Base-by-base conservation (phyloP, 2,329 filamentous ascomycete genomes). In the Zymoseptoria tritici region DNA sequence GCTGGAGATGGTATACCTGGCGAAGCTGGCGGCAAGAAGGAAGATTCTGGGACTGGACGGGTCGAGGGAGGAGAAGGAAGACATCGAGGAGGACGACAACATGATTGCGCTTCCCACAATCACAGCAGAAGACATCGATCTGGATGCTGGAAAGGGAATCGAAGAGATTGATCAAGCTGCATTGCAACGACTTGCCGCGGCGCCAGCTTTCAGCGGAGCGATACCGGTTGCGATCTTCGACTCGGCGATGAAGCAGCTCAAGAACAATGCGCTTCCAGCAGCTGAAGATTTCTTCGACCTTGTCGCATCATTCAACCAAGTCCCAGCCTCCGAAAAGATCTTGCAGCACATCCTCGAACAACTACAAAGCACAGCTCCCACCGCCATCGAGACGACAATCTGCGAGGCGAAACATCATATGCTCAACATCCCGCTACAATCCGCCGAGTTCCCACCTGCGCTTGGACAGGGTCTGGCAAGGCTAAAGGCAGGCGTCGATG, bases 151-250 rank as follows among this genome's bases (percentile, higher is more conserved):
- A 64, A 77, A 81, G 71, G 72, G 81, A 73, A 81, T 75, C 57
- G 73, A 76, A 56, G 70, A 75, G 59, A 76, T 81, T 57, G 77
- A 85, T 68, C 65, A 79, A 63, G 74, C 78, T 66, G 79, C 80
- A 57, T 77, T 96, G 64, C 80, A 88, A 69, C 85, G 84, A 62
- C 76, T 89, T 16, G 82, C 83, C 46, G 78, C 81, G 59, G 93
- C 91, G 54, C 91, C 93, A 3, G 91, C 91, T 9, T 81, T 97
- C 64, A 90, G 89, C 61, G 94, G 94, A n/a, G 94, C 91, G 16
- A 96, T 99, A 66, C 92, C 94, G 1, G 83, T 91, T 58, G 91
- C 93, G 49, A 90, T 99, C 54, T 97, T 96, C 70, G 91, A 96
- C 69, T 85, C 90, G 21, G 87, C 91, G 5, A 85, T 86, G 77